Percentiles rank a stretch among this genome's conserved stretches.
Evolutionary conservation across 352 stramenopile species (phyloP).

Genomic region (Globisporangium orthogonon): DNA sequence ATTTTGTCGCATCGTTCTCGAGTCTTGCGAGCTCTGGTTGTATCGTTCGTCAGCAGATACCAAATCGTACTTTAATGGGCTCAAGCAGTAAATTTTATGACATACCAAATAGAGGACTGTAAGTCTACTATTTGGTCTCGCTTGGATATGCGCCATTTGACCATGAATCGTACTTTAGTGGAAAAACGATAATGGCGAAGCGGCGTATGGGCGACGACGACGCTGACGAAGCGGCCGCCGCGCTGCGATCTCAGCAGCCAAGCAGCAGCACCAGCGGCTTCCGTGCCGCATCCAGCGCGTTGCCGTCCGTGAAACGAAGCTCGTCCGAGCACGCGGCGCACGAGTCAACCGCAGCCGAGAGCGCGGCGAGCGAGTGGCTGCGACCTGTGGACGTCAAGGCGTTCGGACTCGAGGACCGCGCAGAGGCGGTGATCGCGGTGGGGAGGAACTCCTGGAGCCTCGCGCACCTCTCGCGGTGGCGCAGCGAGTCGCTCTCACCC

Average conservation of each 20-base stretch:
- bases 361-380: conserved; percentile 1
- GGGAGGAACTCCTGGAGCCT: conserved; percentile 46
- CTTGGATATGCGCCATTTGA: too few relatives aligned
- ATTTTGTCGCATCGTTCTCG: neutral
- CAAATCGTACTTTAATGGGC: too few relatives aligned
- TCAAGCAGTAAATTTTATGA: too few relatives aligned
- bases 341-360: neutral
- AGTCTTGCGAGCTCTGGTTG: too few relatives aligned
- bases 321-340: neutral
- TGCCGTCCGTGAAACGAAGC: neutral
- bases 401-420: conserved; percentile 72
- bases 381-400: conserved; percentile 50
- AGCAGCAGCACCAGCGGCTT: neutral
- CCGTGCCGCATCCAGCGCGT: neutral
- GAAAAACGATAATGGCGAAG: neutral
- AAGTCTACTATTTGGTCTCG: neutral
- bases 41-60: too few relatives aligned
- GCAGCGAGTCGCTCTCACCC: conserved; percentile 25
- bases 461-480: conserved; percentile 57
- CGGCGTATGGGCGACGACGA: neutral
- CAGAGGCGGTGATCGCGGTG: conserved; percentile 57
- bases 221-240: neutral
- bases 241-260: neutral
- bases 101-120: too few relatives aligned
- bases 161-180: too few relatives aligned